Evolutionary conservation across 108 stramenopile genomes (phyloP), one percentile per base, ranked within the genome.

Genomic region (Mediolabrus comicus): DNA sequence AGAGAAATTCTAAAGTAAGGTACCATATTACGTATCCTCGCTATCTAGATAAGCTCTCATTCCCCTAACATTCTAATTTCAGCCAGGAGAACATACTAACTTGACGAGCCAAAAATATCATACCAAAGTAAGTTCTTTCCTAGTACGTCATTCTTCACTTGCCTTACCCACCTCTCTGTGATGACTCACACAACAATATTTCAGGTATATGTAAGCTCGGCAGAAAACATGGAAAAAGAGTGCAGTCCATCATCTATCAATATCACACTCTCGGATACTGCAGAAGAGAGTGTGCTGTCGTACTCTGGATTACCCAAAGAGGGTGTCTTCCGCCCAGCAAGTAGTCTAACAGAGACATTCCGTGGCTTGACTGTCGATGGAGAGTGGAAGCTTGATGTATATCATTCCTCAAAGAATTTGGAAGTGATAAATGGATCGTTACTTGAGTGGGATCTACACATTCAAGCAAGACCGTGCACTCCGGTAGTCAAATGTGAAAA

Each of bases 261-360:
- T 34, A 27, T 77, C 25, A 10, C 30, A 17, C 58, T 77, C 26
- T 64, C 63, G 6, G 75, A 77, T 51, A 31, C 35, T 63, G 75
- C 55, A 32, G 22, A 63, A 29, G 68, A 77, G 30, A 51, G 53
- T 6, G 38, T 77, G 28, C 46, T 77, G 1, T 69, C 75, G 2
- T n/a, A 39, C 34, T 33, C 68, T 14, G 57, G 34, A 29, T 51
- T 77, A 13, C 72, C 72, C 17, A 33, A 36, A 1, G 46, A 53
- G 13, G 75, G 75, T 5, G 24, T 3, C 14, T 77, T 63, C 68
- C 75, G 75, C 58, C 75, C 75, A 13, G 75, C 75, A 10, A 64
- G 62, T 41, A 53, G 68, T 14, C 57, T 77, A 17, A 30, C 11
- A 32, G 43, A n/a, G 10, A 36, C 38, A 19, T 77, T 77, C 46